A percentile compares a stretch with the other conserved stretches of the same genome.
Conservation (phyloP, 2,329 filamentous ascomycete species). For the Hymenoscyphus scutula region DNA sequence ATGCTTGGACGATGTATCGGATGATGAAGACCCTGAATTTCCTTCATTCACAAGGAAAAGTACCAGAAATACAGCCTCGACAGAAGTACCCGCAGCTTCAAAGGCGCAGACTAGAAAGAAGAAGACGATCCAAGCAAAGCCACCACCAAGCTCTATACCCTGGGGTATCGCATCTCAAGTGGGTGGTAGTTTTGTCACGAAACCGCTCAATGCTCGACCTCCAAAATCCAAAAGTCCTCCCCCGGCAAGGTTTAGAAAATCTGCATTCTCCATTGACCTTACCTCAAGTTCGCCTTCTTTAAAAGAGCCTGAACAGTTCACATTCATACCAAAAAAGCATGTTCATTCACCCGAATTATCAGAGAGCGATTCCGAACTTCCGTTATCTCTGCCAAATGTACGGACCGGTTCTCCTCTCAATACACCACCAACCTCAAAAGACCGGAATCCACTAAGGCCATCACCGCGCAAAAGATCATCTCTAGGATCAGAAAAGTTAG, state of each 20-base stretch:
- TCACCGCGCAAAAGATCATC: slow-evolving; percentile 9
- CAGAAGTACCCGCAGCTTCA: slow-evolving; percentile 2
- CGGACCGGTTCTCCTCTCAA: background rate
- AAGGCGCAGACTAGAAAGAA: background rate
- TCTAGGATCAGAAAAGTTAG: background rate
- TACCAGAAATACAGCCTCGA: background rate
- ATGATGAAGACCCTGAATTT: background rate
- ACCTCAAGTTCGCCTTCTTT: slow-evolving; percentile 8
- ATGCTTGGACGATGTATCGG: slow-evolving; percentile 6
- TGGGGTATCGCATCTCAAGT: slow-evolving; percentile 14
- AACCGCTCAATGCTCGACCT: slow-evolving; percentile 11
- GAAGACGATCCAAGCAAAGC: slow-evolving; percentile 11
- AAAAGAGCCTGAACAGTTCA: background rate
- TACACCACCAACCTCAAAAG: background rate
- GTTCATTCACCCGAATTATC: slow-evolving; percentile 9
- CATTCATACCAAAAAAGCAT: slow-evolving; percentile 10
- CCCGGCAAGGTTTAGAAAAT: slow-evolving; percentile 12
- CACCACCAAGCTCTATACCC: slow-evolving; percentile 10
- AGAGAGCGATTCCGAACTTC: slow-evolving; percentile 5
- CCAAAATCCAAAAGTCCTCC: slow-evolving; percentile 8
- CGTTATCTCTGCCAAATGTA: background rate
- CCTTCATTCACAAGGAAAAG: background rate
- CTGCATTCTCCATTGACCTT: slow-evolving; percentile 11
- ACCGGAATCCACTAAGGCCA: background rate
- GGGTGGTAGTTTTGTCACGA: slow-evolving; percentile 15